Conservation (phyloP, 352 stramenopile species). For the Elongisporangium prolatum region DNA sequence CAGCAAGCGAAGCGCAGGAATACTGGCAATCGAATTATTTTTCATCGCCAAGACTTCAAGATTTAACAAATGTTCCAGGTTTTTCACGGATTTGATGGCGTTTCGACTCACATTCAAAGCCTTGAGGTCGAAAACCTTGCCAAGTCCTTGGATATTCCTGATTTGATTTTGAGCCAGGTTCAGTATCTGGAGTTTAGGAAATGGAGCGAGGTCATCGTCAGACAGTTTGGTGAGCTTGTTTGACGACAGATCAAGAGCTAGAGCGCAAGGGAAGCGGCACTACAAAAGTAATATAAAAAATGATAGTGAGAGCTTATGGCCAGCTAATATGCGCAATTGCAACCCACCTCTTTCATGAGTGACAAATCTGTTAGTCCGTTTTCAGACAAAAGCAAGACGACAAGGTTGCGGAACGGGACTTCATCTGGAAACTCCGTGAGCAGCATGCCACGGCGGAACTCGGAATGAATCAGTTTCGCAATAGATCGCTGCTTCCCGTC, state of each 20-base stretch:
- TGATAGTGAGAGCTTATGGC: not conserved
- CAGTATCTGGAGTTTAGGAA: constrained; percentile 64
- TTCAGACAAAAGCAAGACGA: constrained; percentile 54
- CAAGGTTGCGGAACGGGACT: constrained; percentile 49
- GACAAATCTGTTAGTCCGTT: constrained; percentile 46
- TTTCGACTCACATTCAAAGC: constrained; percentile 62
- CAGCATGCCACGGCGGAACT: constrained; percentile 36
- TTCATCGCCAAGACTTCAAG: constrained; percentile 55
- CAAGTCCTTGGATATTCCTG: constrained; percentile 44
- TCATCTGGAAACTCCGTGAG: constrained; percentile 48
- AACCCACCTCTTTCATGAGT: constrained; percentile 53
- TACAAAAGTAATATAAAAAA: constrained; percentile 13
- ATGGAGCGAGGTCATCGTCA: constrained; percentile 39
- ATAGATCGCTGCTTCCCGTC: constrained; percentile 47
- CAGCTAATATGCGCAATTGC: not conserved
- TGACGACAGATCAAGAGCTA: constrained; percentile 53
- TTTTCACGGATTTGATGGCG: constrained; percentile 52
- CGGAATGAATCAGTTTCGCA: constrained; percentile 41
- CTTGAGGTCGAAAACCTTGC: constrained; percentile 49
- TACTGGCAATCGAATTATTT: constrained; percentile 40
- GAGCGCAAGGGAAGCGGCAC: constrained; percentile 55
- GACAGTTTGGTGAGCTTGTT: constrained; percentile 56
- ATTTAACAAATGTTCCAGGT: constrained; percentile 62
- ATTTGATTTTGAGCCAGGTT: constrained; percentile 59
- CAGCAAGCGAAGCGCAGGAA: constrained; percentile 51